Evolutionary conservation across 2,329 filamentous ascomycete species (phyloP), one percentile per base, ranked within the genome.

Genomic region (Pyrenochaeta sp.): DNA sequence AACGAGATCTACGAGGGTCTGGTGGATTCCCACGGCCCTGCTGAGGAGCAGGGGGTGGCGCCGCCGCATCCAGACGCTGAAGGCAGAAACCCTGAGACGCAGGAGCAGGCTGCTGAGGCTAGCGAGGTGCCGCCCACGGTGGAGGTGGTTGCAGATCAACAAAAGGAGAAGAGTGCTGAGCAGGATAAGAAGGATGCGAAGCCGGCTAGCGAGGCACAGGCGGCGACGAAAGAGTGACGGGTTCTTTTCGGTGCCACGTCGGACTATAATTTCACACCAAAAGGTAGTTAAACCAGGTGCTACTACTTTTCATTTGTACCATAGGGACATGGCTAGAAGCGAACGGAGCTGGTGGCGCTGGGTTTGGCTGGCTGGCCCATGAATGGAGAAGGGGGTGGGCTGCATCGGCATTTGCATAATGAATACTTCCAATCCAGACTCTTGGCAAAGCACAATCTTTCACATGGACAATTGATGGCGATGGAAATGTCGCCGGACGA

Each of bases 1-100:
- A 92, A 93, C 62, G 90, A 96, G 71, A 77, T 97, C n/a, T 73
- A 76, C 47, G 77, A 81, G 49, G 77, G 73, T 17, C 64, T 79
- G 18, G 73, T 77, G 6, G 74, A 74, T 14, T 67, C 69, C 11
- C 68, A 69, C 33, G 72, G 65, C n/a, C 66, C 55, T 4, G 66
- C 63, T 2, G 70, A 72, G 39, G 66, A 64, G 29, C 54, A 61
- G 17, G 73, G 72, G 18, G 77, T 76, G 56, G 83, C 80, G 45
- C 83, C 81, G 40, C 79, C 80, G 55, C 84, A 85, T 66, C 83
- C 83, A 1, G 83, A 85, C 64, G 81, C 80, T 2, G 79, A 87
- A 61, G 85, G 83, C 29, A 56, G 81, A 49, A 84, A 87, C 58
- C 85, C 84, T 0, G 82, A 83, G 62, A 87, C 84, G 10, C 75